Evolutionary conservation across 176 grass and related monocot genomes (phyloP).

Genomic region (Saccharum officinarum): DNA sequence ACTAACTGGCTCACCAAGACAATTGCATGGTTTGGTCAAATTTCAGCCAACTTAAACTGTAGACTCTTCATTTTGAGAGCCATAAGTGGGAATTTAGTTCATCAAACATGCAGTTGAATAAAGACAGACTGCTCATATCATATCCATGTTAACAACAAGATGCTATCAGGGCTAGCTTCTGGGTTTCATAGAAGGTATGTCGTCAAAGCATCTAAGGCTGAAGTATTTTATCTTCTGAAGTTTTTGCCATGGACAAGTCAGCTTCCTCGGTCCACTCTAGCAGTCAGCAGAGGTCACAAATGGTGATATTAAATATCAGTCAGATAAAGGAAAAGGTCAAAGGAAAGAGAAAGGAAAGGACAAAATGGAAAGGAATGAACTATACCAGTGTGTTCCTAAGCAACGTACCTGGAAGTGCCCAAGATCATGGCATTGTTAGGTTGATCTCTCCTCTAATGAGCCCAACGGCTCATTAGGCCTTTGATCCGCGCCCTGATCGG

Average conservation of each 20-base stretch:
- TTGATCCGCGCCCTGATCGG: too few relatives aligned
- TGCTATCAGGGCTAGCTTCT: not conserved
- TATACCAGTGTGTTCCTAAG: not conserved
- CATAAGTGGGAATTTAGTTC: not conserved
- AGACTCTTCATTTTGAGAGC: not conserved
- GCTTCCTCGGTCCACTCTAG: constrained; percentile 5
- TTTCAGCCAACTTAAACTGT: not conserved
- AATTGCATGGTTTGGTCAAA: not conserved
- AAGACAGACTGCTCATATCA: not conserved
- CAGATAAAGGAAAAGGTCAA: constrained; percentile 17
- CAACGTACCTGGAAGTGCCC: constrained; percentile 58
- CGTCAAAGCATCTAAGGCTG: not conserved
- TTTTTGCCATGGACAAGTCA: constrained; percentile 6
- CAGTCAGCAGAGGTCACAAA: not conserved
- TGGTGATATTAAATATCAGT: not conserved
- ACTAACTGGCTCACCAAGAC: not conserved
- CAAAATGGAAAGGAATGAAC: not conserved
- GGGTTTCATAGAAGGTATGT: not conserved
- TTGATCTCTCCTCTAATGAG: too few relatives aligned
- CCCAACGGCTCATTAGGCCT: too few relatives aligned
- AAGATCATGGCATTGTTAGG: constrained; percentile 20
- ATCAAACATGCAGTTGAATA: not conserved
- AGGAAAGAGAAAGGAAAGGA: not conserved
- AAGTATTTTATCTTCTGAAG: not conserved
- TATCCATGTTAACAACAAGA: not conserved